Base-by-base conservation (phyloP, 2,329 filamentous ascomycete species). In the Nemania abortiva region DNA sequence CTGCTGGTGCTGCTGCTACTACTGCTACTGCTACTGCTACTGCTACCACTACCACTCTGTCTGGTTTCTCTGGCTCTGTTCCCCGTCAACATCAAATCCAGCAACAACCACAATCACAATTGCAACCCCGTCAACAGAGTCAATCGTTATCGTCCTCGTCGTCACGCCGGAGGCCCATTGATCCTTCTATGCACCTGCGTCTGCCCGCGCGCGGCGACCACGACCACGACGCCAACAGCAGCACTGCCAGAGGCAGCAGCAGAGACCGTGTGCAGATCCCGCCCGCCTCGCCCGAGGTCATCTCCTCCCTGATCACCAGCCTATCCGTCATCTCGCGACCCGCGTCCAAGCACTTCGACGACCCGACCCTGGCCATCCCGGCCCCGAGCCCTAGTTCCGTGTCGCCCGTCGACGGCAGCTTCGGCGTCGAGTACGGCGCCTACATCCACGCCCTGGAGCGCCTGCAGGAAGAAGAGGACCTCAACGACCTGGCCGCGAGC, bases 361-460 rank as follows among this genome's bases (percentile, higher is more conserved):
- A 84, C 63, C 81, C 85, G 45, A 79, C 74, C 69, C 75, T 82
- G 58, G 82, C 82, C 22, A 72, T 82, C 7, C 81, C 83, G 7
- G 6, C 47, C 47, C n/a, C 49, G 13, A 31, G 24, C 49, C 80
- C 81, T 6, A 71, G 81, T 6, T 80, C 83, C 27, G 76, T 72
- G 47, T 80, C 81, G 6, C 81, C 83, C 6, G 77, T 77, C 34
- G 75, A 80, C 24, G 86, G 86, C 52, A 87, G 86, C 69, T 92
- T 92, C 78, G 91, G 92, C 55, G 88, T 93, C 81, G 92, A 93
- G 77, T 93, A 93, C 85, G 89, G 90, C 68, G 86, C 89, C 68
- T 91, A 88, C 79, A 83, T 86, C 58, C 82, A 86, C 55, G 82
- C 84, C 20, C 81, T 85, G 37, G 84, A 85, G 61, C 84, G 88